Conservation (phyloP, 768 basidiomycete genomes). For the Leccinum fibrillosum region DNA sequence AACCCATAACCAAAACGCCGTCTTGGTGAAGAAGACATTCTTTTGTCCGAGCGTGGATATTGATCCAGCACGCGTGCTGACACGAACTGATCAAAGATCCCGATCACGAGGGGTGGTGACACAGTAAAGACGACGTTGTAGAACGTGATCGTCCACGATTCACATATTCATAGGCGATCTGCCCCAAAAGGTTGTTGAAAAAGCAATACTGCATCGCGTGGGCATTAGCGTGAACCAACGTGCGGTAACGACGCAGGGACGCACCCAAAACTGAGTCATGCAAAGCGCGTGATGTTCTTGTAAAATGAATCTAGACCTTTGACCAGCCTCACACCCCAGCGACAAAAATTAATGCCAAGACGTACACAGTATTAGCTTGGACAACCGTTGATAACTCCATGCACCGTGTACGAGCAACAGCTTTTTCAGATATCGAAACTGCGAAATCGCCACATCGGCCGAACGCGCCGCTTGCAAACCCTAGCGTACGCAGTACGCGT, state of each 20-base stretch:
- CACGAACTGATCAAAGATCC: slow-evolving; percentile 98
- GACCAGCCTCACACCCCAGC: slow-evolving; percentile 10
- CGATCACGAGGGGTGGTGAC: slow-evolving; percentile 94
- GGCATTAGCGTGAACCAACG: background rate
- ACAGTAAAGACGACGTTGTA: slow-evolving; percentile 98
- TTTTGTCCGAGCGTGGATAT: slow-evolving; percentile 94
- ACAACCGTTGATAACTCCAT: slow-evolving; percentile 96
- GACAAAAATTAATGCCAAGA: slow-evolving; percentile 7
- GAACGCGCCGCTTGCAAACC: slow-evolving; percentile 98
- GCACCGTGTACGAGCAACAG: slow-evolving; percentile 94
- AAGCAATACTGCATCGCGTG: slow-evolving; percentile 76
- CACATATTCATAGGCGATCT: slow-evolving; percentile 86
- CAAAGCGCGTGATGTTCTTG: slow-evolving; percentile 94
- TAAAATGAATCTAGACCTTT: slow-evolving; percentile 88
- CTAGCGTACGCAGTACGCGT: slow-evolving; percentile 33
- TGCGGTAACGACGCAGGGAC: slow-evolving; percentile 9
- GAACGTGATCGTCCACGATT: slow-evolving; percentile 89
- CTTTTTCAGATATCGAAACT: slow-evolving; percentile 95
- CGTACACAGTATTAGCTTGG: slow-evolving; percentile 94
- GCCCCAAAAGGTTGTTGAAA: slow-evolving; percentile 99
- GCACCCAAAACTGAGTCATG: slow-evolving; percentile 98
- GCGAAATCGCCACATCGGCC: slow-evolving; percentile 96
- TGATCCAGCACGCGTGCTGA: slow-evolving; percentile 94
- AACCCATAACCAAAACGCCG: slow-evolving; percentile 91
- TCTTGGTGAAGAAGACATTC: slow-evolving; percentile 91